Base-by-base conservation (phyloP, 2,329 filamentous ascomycete genomes). In the Alternaria panax region DNA sequence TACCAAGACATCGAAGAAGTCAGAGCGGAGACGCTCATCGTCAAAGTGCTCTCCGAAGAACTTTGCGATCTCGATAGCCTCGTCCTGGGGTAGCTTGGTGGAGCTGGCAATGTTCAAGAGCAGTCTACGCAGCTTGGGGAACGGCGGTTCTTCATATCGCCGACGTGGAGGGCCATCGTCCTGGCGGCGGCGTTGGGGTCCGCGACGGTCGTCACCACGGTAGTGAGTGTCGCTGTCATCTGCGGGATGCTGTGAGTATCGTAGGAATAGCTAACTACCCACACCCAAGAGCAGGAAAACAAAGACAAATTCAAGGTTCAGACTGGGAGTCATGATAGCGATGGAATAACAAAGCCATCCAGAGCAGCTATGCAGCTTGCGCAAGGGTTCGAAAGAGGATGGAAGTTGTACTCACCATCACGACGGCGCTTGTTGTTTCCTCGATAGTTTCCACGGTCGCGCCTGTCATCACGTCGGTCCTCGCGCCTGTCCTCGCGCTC, bases 31-130 rank as follows among this genome's bases (percentile, higher is more conserved):
- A 67, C 93, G 90, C 67, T 90, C 88, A n/a, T 96, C 93, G 75
- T 90, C 75, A 47, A 66, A 91, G 78, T 96, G 90, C 43, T 96
- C 92, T 30, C 89, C 85, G 16, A 96, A 87, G 48, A 90, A 86
- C 70, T 89, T 91, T 7, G 76, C 75, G 47, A 79, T 76, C 41
- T 79, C 75, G 28, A 73, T 70, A 7, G 73, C 74, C 40, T 79
- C 76, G 34, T 77, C 72, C 46, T 77, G 69, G 0, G 76, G 75
- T n/a, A 77, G 60, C 56, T 75, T 74, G 34, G 72, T 71, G 7
- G 75, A 76, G 46, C 75, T 74, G n/a, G 75, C 77, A 59, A 79
- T 77, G 59, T 76, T 74, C 51, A 79, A 59, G 4, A 78, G 62
- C 53, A 73, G 62, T 42, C 75, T 67, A 22, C 76, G 74, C 28